These are phyloP conservation scores for Pseudodiploospora longispora DNA, from an alignment of 2,329 filamentous ascomycete species.

Conservation along the genomic window DNA sequence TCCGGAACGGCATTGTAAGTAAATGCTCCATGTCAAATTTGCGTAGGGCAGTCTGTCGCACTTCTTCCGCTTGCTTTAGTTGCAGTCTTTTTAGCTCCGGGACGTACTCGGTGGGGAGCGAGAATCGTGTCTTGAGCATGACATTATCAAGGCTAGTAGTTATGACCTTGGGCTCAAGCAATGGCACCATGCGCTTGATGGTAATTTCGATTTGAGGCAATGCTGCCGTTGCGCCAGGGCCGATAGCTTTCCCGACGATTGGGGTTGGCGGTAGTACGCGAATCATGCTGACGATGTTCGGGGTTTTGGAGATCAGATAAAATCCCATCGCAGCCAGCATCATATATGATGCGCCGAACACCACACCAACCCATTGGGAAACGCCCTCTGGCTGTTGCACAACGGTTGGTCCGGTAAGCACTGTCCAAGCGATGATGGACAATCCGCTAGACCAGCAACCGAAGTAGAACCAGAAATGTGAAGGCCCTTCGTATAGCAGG, in stretches of 20 bases:
- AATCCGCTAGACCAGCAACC: conserved; percentile 49
- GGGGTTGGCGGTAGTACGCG: conserved; percentile 43
- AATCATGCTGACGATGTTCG: conserved; percentile 49
- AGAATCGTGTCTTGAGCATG: conserved; percentile 29
- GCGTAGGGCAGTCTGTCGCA: conserved; percentile 28
- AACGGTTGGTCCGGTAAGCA: conserved; percentile 24
- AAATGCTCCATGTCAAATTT: conserved; percentile 48
- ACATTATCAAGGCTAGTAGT: conserved; percentile 27
- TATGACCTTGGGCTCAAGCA: conserved; percentile 36
- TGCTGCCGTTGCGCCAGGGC: conserved; percentile 9
- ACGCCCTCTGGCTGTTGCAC: conserved; percentile 39
- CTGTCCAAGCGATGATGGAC: conserved; percentile 29
- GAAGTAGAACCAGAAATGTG: conserved; percentile 54
- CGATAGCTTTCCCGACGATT: conserved; percentile 9
- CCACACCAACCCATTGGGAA: conserved; percentile 46
- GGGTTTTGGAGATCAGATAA: conserved; percentile 50
- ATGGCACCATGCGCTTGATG: conserved; percentile 41
- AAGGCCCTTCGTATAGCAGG: conserved; percentile 56
- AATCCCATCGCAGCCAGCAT: conserved; percentile 53
- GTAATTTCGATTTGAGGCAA: conserved; percentile 44
- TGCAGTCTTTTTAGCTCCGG: conserved; percentile 25
- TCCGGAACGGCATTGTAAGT: conserved; percentile 50
- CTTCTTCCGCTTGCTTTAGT: conserved; percentile 27
- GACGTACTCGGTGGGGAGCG: conserved; percentile 29
- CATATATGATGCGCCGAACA: conserved; percentile 51